Evolutionary conservation across 2,329 filamentous ascomycete genomes (phyloP), one percentile per base, ranked within the genome.

Genomic region (Colletotrichum spaethianum): DNA sequence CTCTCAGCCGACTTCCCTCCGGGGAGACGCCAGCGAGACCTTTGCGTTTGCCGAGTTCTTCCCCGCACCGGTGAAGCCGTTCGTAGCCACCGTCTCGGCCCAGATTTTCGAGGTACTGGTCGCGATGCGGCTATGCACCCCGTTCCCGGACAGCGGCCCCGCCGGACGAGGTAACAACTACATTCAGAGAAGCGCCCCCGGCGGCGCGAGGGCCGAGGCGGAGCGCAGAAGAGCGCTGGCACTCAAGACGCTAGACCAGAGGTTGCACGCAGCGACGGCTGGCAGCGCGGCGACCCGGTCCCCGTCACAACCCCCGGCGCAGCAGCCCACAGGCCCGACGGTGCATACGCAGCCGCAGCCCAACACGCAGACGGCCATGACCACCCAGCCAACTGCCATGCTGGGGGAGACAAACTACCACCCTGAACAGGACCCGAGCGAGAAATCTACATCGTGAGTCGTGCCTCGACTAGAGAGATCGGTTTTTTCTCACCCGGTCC

Each of bases 31-130:
- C 44, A 97, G 94, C 82, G 96, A 99, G 82, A 98, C 95, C 0
- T 99, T 99, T 80, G 93, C 95, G 9, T 97, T 99, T 81, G 93
- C 95, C 75, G 94, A 96, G 78, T 98, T 99, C 86, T 98, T 98
- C 84, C 96, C 96, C 0, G 93, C 93, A 60, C 90, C 92, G 3
- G 85, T 93, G 52, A 96, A 98, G 80, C 93, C 94, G 0, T 86
- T 94, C 18, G 88, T 98, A 52, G 90, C 92, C 20, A 88, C 91
- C 12, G 80, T 97, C n/a, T 89, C 93, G 14, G 91, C 94, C 76
- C 87, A 91, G 73, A 82, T 98, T 33, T 98, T 96, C 83, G 87
- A 88, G 70, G 81, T 93, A 4, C 86, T 98, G 1, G 92, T 98
- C 1, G 87, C 93, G 6, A 80, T 97, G 79, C 91, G 89, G 76